These are phyloP conservation scores for Botryotinia calthae DNA, from an alignment of 2,329 filamentous ascomycete genomes.

Conservation along the genomic window DNA sequence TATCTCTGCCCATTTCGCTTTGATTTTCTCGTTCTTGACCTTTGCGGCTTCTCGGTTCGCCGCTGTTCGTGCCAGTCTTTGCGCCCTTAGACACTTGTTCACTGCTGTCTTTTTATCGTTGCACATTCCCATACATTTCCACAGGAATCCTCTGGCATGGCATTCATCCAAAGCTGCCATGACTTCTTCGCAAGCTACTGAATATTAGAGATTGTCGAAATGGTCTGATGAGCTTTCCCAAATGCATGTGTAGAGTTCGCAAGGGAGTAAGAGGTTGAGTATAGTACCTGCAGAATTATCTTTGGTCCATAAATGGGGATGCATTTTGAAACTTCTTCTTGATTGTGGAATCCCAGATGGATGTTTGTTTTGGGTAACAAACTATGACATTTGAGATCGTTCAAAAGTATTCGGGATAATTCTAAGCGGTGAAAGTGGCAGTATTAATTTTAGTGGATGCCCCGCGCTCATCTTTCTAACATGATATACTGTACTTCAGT, in stretches of 20 bases:
- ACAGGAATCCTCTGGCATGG: constrained; percentile 86
- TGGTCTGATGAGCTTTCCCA: neutral
- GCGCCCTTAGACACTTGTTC: constrained; percentile 77
- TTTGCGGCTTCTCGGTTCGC: constrained; percentile 70
- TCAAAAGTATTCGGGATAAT: constrained; percentile 6
- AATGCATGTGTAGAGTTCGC: neutral
- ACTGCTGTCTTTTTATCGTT: constrained; percentile 81
- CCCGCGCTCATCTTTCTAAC: constrained; percentile 1
- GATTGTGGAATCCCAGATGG: neutral
- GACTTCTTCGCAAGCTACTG: constrained; percentile 84
- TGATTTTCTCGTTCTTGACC: constrained; percentile 69
- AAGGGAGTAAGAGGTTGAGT: neutral
- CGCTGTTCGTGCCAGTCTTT: constrained; percentile 74
- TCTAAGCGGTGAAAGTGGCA: constrained; percentile 16
- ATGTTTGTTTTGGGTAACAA: constrained; percentile 3
- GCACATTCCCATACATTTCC: constrained; percentile 88
- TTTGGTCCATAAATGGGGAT: constrained; percentile 94
- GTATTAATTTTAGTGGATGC: constrained; percentile 10
- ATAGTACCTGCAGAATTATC: constrained; percentile 72
- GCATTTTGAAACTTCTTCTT: constrained; percentile 59
- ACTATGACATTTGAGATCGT: neutral
- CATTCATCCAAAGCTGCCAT: constrained; percentile 94
- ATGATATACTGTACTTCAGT: neutral
- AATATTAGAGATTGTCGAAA: constrained; percentile 24
- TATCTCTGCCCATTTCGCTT: constrained; percentile 76